phyloP scores from a whole-genome alignment of 2,329 filamentous ascomycete genomes.

The Drechslerella coelobrocha region DNA sequence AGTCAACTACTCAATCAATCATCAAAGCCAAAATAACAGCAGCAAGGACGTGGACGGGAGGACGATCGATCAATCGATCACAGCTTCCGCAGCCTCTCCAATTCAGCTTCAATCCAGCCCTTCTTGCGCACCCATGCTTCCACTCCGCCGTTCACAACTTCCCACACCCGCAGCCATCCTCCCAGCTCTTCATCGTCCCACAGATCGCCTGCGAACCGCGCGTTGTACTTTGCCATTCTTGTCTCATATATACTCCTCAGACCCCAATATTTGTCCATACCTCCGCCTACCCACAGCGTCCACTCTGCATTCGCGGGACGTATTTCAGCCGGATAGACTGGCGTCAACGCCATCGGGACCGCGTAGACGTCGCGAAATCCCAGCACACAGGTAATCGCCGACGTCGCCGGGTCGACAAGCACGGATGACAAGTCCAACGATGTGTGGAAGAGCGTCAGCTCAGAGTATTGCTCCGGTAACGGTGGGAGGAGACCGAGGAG shows the following conservation, averaged over 20 bases:
- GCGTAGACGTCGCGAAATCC: constrained; percentile 41
- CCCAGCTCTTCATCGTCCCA: constrained; percentile 48
- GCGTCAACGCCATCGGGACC: constrained; percentile 33
- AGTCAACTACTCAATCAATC: too few species aligned
- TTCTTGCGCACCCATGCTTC: constrained; percentile 30
- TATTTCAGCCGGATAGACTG: constrained; percentile 25
- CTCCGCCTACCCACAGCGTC: constrained; percentile 32
- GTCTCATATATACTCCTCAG: constrained; percentile 45
- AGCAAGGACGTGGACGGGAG: too few species aligned
- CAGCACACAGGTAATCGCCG: constrained; percentile 32
- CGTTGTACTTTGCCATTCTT: constrained; percentile 48
- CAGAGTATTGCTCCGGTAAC: constrained; percentile 31
- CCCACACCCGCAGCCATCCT: constrained; percentile 38
- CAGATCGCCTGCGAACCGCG: constrained; percentile 37
- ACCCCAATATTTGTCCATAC: constrained; percentile 38
- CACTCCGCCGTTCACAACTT: constrained; percentile 37
- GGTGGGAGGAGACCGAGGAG: constrained; percentile 34
- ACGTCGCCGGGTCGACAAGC: constrained; percentile 33
- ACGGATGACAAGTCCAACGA: constrained; percentile 21
- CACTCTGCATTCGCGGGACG: constrained; percentile 39
- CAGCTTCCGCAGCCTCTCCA: constrained; percentile 27
- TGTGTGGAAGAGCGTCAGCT: constrained; percentile 36
- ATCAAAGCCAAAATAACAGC: too few species aligned
- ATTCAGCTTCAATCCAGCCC: constrained; percentile 39
- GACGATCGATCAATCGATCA: too few species aligned